phyloP scores from a whole-genome alignment of 75 land plant genomes.

The Picea glauca region DNA sequence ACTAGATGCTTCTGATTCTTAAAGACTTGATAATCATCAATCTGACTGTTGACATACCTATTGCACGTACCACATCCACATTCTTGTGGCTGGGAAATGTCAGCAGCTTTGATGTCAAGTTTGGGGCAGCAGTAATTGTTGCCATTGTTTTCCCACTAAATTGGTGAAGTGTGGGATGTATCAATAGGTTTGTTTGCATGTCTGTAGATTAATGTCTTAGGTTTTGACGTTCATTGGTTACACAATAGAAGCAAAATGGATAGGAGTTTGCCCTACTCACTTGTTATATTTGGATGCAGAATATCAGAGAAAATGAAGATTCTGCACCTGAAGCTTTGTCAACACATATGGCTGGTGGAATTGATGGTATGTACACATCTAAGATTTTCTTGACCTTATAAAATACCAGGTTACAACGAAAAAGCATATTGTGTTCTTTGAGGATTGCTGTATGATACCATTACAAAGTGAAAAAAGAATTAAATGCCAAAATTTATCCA shows the following conservation, averaged over 20 bases:
- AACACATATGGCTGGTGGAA: neutral
- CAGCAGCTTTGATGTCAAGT: neutral
- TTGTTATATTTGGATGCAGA: neutral
- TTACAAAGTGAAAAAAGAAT: neutral
- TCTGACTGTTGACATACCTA: neutral
- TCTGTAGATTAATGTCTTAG: neutral
- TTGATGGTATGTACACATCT: neutral
- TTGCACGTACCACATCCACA: neutral
- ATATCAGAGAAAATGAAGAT: neutral
- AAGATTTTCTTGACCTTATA: neutral
- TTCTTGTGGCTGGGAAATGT: neutral
- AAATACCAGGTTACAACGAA: neutral
- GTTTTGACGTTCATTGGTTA: neutral
- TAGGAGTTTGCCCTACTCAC: neutral
- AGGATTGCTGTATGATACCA: neutral
- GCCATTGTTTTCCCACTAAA: neutral
- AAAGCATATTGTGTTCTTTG: neutral
- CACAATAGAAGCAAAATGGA: neutral
- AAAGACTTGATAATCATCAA: neutral
- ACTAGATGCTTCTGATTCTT: neutral
- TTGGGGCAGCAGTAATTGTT: neutral
- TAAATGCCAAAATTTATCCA: neutral
- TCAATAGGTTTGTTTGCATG: neutral
- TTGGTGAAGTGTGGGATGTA: neutral
- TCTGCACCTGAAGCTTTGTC: neutral